Evolutionary conservation across 1,139 yeast species (phyloP), one percentile per base, ranked within the genome.

Genomic region (Yamadazyma spencermartinsiae): DNA sequence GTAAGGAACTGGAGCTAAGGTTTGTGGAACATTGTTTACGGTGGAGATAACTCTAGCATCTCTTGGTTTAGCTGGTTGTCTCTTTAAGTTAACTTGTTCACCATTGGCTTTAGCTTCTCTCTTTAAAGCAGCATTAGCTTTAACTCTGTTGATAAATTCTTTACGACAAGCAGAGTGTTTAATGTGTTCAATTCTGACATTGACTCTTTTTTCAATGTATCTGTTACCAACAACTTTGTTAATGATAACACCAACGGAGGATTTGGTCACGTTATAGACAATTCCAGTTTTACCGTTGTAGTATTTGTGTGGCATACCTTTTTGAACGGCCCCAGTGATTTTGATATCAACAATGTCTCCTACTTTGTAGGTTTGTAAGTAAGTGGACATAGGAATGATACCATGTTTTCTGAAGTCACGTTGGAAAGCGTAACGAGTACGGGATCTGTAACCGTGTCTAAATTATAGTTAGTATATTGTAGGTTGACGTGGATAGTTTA

Each of bases 231-330:
- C 98, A 74, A 90, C 82, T 85, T 92, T 92, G 94, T 92, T 86
- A 71, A 92, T 76, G 68, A 92, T 87, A 61, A 92, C 95, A 83
- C 98, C 98, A 57, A 92, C 98, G 53, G 98, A 80, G 51, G 96
- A 77, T 82, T 87, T 92, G 84, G 98, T 92, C 60, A 92, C 94
- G 83, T 92, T 92, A 95, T 82, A 92, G 56, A 92, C 84, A 60
- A 90, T 88, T 84, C 98, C 98, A 58, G 98, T 92, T 86, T 89
- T 92, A 78, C 98, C 98, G 82, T 90, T 97, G 96, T 92, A 92
- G 86, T 82, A 90, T 82, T 92, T 92, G 89, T 88, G 96, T 73
- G 98, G 98, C 97, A 92, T 89, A 86, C 98, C 98, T 84, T 90
- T 89, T 76, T 92, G 98, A 80, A 90, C 81, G 60, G 98, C 82